phyloP scores from a whole-genome alignment of 305 asterid genomes.

The Fraxinus ornus region DNA sequence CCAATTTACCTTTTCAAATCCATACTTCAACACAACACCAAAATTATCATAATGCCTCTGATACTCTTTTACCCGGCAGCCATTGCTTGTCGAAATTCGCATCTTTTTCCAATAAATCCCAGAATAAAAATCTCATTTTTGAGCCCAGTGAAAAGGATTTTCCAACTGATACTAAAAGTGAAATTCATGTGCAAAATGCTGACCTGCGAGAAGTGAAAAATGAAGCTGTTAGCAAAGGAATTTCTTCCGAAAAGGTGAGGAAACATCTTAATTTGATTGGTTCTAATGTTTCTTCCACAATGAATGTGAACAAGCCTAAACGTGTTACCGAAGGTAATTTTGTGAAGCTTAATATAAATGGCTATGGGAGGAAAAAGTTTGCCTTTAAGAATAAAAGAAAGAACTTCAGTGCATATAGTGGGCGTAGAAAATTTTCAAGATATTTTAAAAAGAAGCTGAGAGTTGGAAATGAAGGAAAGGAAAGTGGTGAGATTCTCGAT shows the following conservation, averaged over 20 bases:
- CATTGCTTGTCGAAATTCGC: conserved; percentile 48
- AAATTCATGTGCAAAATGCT: conserved; percentile 17
- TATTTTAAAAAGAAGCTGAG: conserved; percentile 37
- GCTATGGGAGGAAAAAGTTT: conserved; percentile 79
- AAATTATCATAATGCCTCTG: conserved; percentile 24
- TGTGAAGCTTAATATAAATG: conserved; percentile 93
- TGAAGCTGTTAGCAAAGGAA: conserved; percentile 24
- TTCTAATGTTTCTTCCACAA: conserved; percentile 28
- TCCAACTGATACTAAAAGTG: conserved; percentile 24
- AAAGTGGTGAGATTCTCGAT: conserved; percentile 36
- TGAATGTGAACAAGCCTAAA: conserved; percentile 47
- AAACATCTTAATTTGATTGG: conserved; percentile 56
- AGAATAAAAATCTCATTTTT: conserved; percentile 44
- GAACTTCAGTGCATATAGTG: conserved; percentile 42
- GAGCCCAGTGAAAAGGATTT: conserved; percentile 43
- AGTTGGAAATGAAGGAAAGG: conserved; percentile 43
- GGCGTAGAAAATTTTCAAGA: conserved; percentile 40
- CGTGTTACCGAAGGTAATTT: conserved; percentile 70
- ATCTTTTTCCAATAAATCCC: conserved; percentile 42
- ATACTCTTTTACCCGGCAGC: conserved; percentile 47
- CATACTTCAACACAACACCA: conserved; percentile 30
- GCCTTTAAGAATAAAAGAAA: conserved; percentile 45
- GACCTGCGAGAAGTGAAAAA: conserved; percentile 25
- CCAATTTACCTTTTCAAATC: conserved; percentile 60
- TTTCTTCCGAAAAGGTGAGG: conserved; percentile 32